These are phyloP conservation scores for Fraxinus angustifolia DNA, from an alignment of 305 asterid species.

Conservation along the genomic window DNA sequence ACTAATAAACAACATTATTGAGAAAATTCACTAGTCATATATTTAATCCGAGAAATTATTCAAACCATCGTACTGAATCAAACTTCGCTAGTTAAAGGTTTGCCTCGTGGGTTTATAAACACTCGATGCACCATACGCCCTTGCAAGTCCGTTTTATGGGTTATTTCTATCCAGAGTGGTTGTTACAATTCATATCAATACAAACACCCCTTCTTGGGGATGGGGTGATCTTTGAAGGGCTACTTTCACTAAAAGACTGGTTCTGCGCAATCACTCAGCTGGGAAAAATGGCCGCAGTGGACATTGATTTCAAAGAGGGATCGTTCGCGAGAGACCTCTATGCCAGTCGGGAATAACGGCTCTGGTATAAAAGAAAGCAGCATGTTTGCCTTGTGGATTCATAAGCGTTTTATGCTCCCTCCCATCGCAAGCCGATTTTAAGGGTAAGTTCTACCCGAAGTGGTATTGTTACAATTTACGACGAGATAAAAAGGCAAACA, in stretches of 20 bases:
- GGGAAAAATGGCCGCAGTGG: not conserved
- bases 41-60: not conserved
- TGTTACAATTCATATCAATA: not conserved
- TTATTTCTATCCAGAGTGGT: not conserved
- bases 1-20: not conserved
- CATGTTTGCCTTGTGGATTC: not conserved
- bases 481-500: not conserved
- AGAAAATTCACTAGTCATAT: not conserved
- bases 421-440: not conserved
- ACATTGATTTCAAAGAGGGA: not conserved
- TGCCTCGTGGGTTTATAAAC: not conserved
- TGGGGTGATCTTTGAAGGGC: not conserved
- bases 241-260: not conserved
- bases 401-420: not conserved
- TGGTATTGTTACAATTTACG: not conserved
- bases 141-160: not conserved
- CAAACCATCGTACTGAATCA: not conserved
- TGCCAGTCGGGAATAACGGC: not conserved
- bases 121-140: not conserved
- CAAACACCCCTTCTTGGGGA: not conserved
- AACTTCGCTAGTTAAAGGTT: not conserved
- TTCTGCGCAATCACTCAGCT: not conserved
- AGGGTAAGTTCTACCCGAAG: not conserved
- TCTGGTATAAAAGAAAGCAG: not conserved
- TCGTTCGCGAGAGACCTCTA: not conserved